Conservation (phyloP, 176 grass and related monocot genomes). For the Neostapfia colusana region DNA sequence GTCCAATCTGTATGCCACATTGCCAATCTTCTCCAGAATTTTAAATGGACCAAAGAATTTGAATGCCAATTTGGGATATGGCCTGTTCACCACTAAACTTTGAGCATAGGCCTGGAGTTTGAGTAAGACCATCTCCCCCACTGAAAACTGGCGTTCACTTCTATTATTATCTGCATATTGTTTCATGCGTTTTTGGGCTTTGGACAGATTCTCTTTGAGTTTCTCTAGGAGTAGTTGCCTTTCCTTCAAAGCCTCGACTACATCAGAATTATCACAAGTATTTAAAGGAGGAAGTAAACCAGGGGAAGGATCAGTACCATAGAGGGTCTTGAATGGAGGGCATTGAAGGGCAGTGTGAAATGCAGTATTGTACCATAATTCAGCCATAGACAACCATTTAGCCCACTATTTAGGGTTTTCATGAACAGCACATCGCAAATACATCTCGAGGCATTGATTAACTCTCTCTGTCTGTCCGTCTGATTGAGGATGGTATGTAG, state of each 20-base stretch:
- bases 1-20: background rate
- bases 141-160: accelerated
- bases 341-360: background rate
- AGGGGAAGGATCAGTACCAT: background rate
- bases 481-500: background rate
- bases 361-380: background rate
- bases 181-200: background rate
- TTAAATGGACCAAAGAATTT: background rate
- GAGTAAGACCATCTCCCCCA: background rate
- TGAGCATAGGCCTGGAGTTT: background rate
- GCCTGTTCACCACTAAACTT: background rate
- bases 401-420: background rate
- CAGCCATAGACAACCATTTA: background rate
- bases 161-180: accelerated
- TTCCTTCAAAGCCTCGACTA: accelerated
- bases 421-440: background rate
- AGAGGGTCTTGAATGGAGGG: background rate
- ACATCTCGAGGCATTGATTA: background rate
- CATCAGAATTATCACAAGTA: background rate
- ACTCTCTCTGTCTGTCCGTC: background rate
- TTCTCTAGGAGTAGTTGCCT: background rate
- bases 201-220: background rate
- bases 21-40: background rate
- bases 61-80: background rate
- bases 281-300: no score